A percentile compares a stretch with the other conserved stretches of the same genome.
These are phyloP conservation scores for Diplodia mutila DNA, from an alignment of 2,329 filamentous ascomycete species.

Conservation along the genomic window DNA sequence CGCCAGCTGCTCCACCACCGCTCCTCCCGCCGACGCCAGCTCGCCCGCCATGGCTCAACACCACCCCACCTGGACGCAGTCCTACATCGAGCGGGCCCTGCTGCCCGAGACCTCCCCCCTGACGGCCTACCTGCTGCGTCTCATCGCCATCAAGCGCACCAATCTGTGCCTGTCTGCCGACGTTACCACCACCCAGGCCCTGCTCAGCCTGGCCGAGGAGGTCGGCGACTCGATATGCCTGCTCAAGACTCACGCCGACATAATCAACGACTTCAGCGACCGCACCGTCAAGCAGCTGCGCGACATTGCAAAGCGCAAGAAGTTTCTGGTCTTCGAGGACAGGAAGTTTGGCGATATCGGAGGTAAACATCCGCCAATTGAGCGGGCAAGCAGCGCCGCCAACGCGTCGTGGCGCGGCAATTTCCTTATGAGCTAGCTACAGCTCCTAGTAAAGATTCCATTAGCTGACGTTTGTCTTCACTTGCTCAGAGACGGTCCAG, in stretches of 20 bases:
- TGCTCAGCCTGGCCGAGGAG: slow-evolving; percentile 60
- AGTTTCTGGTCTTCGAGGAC: slow-evolving; percentile 59
- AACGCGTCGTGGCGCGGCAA: not conserved
- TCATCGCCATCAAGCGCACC: slow-evolving; percentile 55
- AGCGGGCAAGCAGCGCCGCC: not conserved
- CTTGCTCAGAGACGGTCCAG: slow-evolving; percentile 54
- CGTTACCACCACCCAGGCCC: slow-evolving; percentile 59
- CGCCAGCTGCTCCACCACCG: not conserved
- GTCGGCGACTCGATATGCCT: slow-evolving; percentile 64
- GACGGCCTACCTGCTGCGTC: slow-evolving; percentile 52
- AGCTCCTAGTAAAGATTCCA: not conserved
- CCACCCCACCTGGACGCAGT: slow-evolving; percentile 47
- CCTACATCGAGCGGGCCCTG: slow-evolving; percentile 52
- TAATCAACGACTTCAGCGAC: slow-evolving; percentile 63
- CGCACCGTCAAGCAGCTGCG: slow-evolving; percentile 55
- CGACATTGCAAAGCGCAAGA: slow-evolving; percentile 53
- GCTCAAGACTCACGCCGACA: slow-evolving; percentile 65
- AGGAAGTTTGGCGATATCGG: slow-evolving; percentile 61
- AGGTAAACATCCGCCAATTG: slow-evolving; percentile 43
- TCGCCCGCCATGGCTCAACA: not conserved
- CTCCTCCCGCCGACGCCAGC: not conserved
- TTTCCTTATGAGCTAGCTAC: not conserved
- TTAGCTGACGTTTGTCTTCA: slow-evolving; percentile 26
- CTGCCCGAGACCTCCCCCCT: slow-evolving; percentile 49
- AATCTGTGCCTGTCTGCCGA: slow-evolving; percentile 62